Base-by-base conservation (phyloP, 306 rosid species). In the Oxytropis ochrocephala region DNA sequence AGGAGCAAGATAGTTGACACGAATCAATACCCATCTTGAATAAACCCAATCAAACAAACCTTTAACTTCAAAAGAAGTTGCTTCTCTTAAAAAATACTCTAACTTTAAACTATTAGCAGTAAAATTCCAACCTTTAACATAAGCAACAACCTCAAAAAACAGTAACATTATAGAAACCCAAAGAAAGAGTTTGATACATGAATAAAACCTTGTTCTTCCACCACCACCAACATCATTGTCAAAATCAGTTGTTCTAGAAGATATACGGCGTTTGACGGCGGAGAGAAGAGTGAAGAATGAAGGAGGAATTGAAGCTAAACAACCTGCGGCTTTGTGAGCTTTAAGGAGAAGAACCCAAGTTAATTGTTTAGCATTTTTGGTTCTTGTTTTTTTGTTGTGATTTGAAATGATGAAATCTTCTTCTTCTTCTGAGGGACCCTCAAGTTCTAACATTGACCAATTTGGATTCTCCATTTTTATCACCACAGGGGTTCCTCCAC, bases 321-420 rank as follows among this genome's bases (percentile, higher is more conserved):
- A 92, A 32, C 98, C 98, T 11, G 96, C 96, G 41, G 96, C 98
- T 33, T 78, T 80, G 78, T 92, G 98, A 49, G 96, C 98, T 74
- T 82, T 92, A 72, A 92, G 96, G 49, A 92, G 95, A 55, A 92
- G 95, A 63, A 92, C 95, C 98, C 98, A 92, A 3, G 96, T 92
- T 29, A 92, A 85, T 64, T 92, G 96, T 66, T 83, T 92, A 2
- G 98, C 96, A 64, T 92, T 92, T 58, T 83, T 92, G 3, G 92
- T 85, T 18, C 89, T 80, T 70, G 29, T 24, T 24, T 76, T 80
- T 73, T 83, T 87, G 41, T 85, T 87, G 9, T 19, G 21, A 47
- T 51, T 11, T 13, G 41, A 33, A 9, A 81, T 59, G 56, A 89
- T 67, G 42, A 92, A 86, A 43, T 87, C 95, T 9, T 87, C 92